Evolutionary conservation across 1,139 yeast genomes (phyloP).

Genomic region (Geotrichum fermentans): DNA sequence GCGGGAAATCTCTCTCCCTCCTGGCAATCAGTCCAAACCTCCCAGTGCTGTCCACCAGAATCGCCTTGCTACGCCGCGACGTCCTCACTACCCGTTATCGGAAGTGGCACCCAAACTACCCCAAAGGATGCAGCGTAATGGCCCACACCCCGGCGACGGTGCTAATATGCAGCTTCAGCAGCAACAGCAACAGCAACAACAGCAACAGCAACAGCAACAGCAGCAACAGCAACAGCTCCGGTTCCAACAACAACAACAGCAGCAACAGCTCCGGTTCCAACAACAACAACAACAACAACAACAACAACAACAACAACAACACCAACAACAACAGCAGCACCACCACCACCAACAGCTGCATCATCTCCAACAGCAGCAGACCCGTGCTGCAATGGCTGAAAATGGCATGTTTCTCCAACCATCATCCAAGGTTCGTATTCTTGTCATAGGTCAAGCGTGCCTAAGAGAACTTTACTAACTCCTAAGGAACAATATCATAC

Average conservation of each 20-base stretch:
- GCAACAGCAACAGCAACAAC: conserved; percentile 4
- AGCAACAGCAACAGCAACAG: conserved; percentile 3
- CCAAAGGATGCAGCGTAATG: neutral
- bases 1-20: too few species aligned
- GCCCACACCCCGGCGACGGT: neutral
- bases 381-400: neutral
- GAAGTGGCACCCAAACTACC: too few species aligned
- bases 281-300: conserved; percentile 9
- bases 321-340: conserved; percentile 6
- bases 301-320: conserved; percentile 7
- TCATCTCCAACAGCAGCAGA: neutral
- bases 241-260: conserved; percentile 5
- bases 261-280: conserved; percentile 5
- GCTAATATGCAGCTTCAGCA: conserved; percentile 1
- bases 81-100: too few species aligned
- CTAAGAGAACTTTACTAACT: too few species aligned
- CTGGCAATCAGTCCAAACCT: too few species aligned
- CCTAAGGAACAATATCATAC: neutral
- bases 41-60: too few species aligned
- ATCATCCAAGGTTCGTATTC: too few species aligned
- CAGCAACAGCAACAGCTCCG: conserved; percentile 8
- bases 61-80: too few species aligned
- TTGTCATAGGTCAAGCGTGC: too few species aligned
- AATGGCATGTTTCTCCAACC: too few species aligned
- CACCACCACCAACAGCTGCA: conserved; percentile 8